Percentiles rank a stretch among this genome's conserved stretches.
Conservation (phyloP, 306 rosid genomes). For the Quercus cerris region DNA sequence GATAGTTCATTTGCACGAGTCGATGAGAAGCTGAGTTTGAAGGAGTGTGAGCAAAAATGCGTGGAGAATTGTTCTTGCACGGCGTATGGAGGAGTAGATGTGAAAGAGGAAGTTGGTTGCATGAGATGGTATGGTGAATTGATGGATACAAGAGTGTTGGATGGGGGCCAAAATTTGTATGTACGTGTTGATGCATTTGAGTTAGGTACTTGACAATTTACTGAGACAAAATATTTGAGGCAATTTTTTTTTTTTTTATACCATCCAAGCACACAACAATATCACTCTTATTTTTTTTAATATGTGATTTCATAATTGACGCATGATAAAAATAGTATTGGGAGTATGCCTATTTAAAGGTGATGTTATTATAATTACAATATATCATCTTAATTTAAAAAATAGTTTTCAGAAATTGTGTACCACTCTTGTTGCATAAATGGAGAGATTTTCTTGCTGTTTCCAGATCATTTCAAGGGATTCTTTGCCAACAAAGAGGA, state of each 20-base stretch:
- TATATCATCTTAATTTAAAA: no score
- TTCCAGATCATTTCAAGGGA: not conserved
- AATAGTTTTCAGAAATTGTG: no score
- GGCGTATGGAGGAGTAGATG: no score
- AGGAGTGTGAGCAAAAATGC: no score
- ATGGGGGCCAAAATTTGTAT: constrained; percentile 10
- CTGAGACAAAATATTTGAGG: no score
- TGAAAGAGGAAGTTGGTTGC: not conserved
- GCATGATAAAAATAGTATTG: not conserved
- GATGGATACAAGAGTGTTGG: not conserved
- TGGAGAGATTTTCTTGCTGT: not conserved
- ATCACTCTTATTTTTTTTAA: not conserved
- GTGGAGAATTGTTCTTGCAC: no score
- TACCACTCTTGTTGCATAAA: not conserved
- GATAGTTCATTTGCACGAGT: no score
- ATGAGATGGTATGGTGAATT: not conserved
- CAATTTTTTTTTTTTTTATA: no score
- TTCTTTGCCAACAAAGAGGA: not conserved
- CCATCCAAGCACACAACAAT: no score
- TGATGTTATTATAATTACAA: no score
- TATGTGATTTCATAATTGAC: not conserved
- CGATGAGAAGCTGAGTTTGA: no score
- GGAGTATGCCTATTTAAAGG: no score
- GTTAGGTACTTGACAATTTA: not conserved
- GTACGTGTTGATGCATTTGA: not conserved